Evolutionary conservation across 345 rosid species (phyloP).

Genomic region (Toxicodendron radicans): DNA sequence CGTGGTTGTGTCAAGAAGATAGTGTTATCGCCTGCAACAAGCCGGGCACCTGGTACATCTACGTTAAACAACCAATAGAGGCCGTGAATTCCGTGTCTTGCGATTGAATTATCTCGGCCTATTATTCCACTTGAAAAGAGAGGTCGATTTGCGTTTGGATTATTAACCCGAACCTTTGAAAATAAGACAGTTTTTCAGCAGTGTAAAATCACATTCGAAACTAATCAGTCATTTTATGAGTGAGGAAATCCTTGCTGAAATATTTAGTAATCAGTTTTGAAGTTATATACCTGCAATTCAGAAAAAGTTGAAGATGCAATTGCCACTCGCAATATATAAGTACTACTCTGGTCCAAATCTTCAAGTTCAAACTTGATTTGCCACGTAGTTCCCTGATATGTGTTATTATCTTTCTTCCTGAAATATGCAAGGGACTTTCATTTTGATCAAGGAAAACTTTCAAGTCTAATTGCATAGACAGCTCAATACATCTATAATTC

Average conservation of each 20-base stretch:
- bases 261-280: neutral
- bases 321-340: slow-evolving; percentile 64
- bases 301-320: slow-evolving; percentile 71
- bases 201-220: neutral
- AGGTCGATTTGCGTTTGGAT: slow-evolving; percentile 38
- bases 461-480: too few relatives aligned
- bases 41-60: slow-evolving; percentile 45
- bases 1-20: slow-evolving; percentile 61
- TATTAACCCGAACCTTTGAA: slow-evolving; percentile 59
- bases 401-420: slow-evolving; percentile 46
- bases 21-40: slow-evolving; percentile 59
- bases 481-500: too few relatives aligned
- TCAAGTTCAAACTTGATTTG: slow-evolving; percentile 62
- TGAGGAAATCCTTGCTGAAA: neutral
- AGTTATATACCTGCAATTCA: slow-evolving; percentile 59
- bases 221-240: too few relatives aligned
- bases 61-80: slow-evolving; percentile 68
- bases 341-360: slow-evolving; percentile 30
- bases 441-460: neutral
- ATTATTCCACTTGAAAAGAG: slow-evolving; percentile 66
- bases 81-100: slow-evolving; percentile 95
- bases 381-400: slow-evolving; percentile 70
- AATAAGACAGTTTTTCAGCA: neutral
- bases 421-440: neutral
- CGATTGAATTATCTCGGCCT: slow-evolving; percentile 83